Evolutionary conservation across 2,329 filamentous ascomycete species (phyloP), one percentile per base, ranked within the genome.

Genomic region (Gyromitra esculenta): DNA sequence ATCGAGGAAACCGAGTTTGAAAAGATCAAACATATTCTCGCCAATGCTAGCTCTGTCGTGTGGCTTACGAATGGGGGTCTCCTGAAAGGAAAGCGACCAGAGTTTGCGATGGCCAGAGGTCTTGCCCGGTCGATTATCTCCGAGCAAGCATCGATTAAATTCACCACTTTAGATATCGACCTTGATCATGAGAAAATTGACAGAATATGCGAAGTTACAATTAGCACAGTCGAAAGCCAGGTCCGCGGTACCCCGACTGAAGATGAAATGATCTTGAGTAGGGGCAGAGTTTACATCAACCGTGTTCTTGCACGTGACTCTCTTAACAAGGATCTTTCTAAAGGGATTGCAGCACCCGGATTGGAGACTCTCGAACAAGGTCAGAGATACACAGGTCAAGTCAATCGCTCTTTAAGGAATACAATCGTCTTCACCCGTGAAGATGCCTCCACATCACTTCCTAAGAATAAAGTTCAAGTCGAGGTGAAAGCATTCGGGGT

Each of bases 61-160:
- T 81, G 80, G 80, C 48, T 81, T 52, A 79, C 79, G 0, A 43
- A 54, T 8, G 79, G 73, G 35, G 76, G 78, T 21, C 59, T 80
- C 3, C 37, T 79, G 4, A 37, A 43, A 18, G 77, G 73, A 41
- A 35, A 65, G 21, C n/a, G 43, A 5, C 80, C 80, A 1, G 75
- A 81, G 11, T 60, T 77, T 39, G 71, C 73, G 9, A 71, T 81
- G 52, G 73, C 74, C 7, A 69, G 69, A 8, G 80, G 80, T 9
- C 67, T 81, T 4, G 78, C 78, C 25, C 68, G 80, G 18, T 65
- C 80, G 2, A 48, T 81, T 8, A 74, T 77, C 43, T 79, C 81
- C 3, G 82, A 83, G 57, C 79, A 81, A 57, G 79, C 79, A 8
- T 80, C 80, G 0, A 62, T 82, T 5, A 80, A 81, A 73, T 79